These are phyloP conservation scores for Epichloe coenophiala DNA, from an alignment of 2,329 filamentous ascomycete species.

Conservation along the genomic window DNA sequence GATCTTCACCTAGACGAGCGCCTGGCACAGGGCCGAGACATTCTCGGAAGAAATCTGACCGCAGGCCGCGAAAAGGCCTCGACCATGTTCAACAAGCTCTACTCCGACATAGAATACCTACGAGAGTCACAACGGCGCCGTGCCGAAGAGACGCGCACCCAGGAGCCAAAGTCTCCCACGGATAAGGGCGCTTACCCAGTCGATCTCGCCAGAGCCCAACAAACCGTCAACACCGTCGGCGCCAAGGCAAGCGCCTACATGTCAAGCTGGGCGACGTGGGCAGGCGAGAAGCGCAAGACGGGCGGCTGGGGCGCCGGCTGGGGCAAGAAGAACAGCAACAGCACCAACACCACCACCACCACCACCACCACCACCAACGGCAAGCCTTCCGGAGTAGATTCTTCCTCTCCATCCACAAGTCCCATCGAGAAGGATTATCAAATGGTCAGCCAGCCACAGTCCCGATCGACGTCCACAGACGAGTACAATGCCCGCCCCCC, in stretches of 20 bases:
- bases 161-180: slow-evolving; percentile 2
- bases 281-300: slow-evolving; percentile 59
- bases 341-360: not conserved
- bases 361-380: slow-evolving; percentile 6
- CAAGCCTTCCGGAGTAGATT: slow-evolving; percentile 16
- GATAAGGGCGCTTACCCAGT: slow-evolving; percentile 10
- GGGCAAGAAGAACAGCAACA: slow-evolving; percentile 17
- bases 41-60: slow-evolving; percentile 76
- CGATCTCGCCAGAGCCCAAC: slow-evolving; percentile 28
- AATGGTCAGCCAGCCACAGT: slow-evolving; percentile 18
- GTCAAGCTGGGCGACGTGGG: slow-evolving; percentile 56
- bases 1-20: slow-evolving; percentile 89
- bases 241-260: slow-evolving; percentile 49
- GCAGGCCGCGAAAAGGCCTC: slow-evolving; percentile 81
- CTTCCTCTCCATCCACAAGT: slow-evolving; percentile 20
- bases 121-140: slow-evolving; percentile 31
- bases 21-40: slow-evolving; percentile 70
- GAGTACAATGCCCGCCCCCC: slow-evolving; percentile 17
- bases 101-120: slow-evolving; percentile 69
- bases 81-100: slow-evolving; percentile 74
- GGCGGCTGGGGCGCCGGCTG: slow-evolving; percentile 31
- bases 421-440: slow-evolving; percentile 26
- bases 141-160: slow-evolving; percentile 23
- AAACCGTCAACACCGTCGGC: slow-evolving; percentile 34
- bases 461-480: slow-evolving; percentile 16